A percentile compares a stretch with the other conserved stretches of the same genome.
Evolutionary conservation across 2,329 filamentous ascomycete species (phyloP).

Genomic region (Teratosphaeria viscida): DNA sequence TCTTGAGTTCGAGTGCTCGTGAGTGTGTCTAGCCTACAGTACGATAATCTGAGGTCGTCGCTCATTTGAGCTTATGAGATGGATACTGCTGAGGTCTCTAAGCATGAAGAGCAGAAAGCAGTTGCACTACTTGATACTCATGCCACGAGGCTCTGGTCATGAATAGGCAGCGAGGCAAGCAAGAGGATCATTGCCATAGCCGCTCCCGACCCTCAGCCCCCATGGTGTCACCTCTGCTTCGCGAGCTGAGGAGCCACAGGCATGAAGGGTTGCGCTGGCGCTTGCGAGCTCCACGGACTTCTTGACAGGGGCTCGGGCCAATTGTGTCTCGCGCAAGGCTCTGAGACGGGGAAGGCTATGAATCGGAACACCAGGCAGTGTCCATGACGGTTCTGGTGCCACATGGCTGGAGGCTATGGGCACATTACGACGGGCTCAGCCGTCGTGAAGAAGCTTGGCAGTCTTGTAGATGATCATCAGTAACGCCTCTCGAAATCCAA

Average conservation of each 20-base stretch:
- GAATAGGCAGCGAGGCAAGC: not conserved
- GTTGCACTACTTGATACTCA: not conserved
- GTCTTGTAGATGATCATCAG: not conserved
- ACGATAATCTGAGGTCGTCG: not conserved
- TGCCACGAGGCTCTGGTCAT: not conserved
- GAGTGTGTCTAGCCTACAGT: not conserved
- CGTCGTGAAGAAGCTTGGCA: not conserved
- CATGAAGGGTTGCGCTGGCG: not conserved
- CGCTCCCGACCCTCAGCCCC: not conserved
- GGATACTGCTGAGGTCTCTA: not conserved
- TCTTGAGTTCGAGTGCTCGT: not conserved
- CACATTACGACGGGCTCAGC: not conserved
- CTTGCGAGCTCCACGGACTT: not conserved
- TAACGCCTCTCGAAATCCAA: not conserved
- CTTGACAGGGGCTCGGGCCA: too few relatives aligned
- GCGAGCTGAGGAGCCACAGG: not conserved
- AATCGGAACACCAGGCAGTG: not conserved
- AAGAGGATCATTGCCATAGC: not conserved
- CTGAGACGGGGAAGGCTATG: not conserved
- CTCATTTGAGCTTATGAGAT: not conserved
- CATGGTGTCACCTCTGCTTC: not conserved
- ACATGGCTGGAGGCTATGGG: not conserved
- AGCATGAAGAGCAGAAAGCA: not conserved
- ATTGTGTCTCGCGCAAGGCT: not conserved
- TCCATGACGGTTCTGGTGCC: not conserved